Conservation (phyloP, 331 rosid species). For the Arachis monticola region DNA sequence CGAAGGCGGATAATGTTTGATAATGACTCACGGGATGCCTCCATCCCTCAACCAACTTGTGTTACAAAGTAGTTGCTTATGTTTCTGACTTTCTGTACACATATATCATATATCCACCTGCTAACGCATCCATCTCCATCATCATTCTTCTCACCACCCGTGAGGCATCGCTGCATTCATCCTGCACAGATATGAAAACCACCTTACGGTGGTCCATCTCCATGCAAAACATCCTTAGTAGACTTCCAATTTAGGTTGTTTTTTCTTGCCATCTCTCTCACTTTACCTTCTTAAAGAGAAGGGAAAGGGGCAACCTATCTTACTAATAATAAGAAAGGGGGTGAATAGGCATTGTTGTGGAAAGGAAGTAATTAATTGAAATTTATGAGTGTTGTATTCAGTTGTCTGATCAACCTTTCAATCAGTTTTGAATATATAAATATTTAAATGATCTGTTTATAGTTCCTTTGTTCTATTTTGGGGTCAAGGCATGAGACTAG, state of each 20-base stretch:
- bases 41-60: slow-evolving; percentile 22
- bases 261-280: neutral
- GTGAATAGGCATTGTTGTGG: no score
- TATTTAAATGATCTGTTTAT: neutral
- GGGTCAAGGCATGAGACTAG: neutral
- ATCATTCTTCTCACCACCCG: slow-evolving; percentile 31
- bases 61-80: slow-evolving; percentile 50
- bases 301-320: no score
- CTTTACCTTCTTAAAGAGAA: no score
- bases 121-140: slow-evolving; percentile 45
- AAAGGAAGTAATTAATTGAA: no score
- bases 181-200: slow-evolving; percentile 7
- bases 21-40: slow-evolving; percentile 54
- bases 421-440: neutral
- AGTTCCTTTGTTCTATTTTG: neutral
- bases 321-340: no score
- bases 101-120: slow-evolving; percentile 12
- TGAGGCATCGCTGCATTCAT: slow-evolving; percentile 12
- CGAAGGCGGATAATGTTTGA: neutral
- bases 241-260: neutral
- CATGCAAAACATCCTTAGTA: neutral
- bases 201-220: neutral
- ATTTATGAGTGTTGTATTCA: no score
- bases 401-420: neutral
- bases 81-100: slow-evolving; percentile 10